Percentiles rank a stretch among this genome's conserved stretches.
phyloP scores from a whole-genome alignment of 2,329 filamentous ascomycete genomes.

The Claviceps spartinae region DNA sequence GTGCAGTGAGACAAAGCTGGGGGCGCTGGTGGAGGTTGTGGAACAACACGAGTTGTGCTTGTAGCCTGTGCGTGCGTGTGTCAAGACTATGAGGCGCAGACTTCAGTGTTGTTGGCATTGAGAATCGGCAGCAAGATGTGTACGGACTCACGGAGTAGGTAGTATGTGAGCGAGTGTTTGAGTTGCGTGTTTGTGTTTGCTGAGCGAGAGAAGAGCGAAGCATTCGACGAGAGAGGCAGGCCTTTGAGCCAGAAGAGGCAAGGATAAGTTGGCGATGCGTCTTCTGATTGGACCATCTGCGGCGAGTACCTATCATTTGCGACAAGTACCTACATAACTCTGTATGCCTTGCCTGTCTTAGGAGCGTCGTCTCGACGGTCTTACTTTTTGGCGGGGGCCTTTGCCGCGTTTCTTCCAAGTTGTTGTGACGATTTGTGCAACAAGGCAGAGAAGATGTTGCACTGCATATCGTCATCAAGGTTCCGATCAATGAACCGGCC shows the following conservation, averaged over 20 bases:
- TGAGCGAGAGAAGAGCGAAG: not conserved
- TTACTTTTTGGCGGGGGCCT: not conserved
- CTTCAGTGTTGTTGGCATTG: not conserved
- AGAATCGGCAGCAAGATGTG: not conserved
- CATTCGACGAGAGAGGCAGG: not conserved
- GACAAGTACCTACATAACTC: not conserved
- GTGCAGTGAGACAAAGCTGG: constrained; percentile 3
- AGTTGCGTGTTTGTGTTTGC: not conserved
- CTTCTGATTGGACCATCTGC: not conserved
- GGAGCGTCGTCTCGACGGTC: not conserved
- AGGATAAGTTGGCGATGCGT: not conserved
- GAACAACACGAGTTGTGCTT: not conserved
- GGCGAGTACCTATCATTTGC: not conserved
- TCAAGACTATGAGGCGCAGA: not conserved
- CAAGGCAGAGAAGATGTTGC: not conserved
- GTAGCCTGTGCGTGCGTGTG: not conserved
- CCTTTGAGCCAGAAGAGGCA: not conserved
- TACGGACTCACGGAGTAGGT: not conserved
- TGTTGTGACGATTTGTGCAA: not conserved
- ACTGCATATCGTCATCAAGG: not conserved
- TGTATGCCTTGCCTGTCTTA: not conserved
- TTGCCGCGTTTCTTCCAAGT: not conserved
- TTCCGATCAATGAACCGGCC: not conserved
- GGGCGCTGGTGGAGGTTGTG: not conserved
- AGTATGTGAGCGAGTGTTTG: not conserved